Conservation (phyloP, 768 basidiomycete species). For the Leccinum fibrillosum region DNA sequence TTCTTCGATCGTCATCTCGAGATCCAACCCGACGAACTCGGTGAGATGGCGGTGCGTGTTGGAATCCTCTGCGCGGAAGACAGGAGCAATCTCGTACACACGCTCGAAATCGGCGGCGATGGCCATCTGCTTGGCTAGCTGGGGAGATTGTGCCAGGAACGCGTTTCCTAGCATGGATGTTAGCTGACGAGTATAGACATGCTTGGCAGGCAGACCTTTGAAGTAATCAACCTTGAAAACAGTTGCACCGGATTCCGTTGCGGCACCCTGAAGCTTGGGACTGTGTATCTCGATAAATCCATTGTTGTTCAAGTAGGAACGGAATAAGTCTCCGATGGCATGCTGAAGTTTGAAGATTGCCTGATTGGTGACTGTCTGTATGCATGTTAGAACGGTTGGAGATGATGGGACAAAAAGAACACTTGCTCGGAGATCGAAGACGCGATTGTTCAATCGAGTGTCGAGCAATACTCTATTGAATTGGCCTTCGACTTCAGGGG, state of each 20-base stretch:
- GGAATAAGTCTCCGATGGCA: constrained; percentile 86
- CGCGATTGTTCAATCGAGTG: constrained; percentile 91
- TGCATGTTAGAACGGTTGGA: constrained; percentile 8
- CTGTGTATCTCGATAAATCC: constrained; percentile 96
- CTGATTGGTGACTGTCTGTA: constrained; percentile 90
- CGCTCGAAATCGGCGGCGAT: constrained; percentile 98
- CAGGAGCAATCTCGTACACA: constrained; percentile 95
- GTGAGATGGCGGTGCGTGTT: constrained; percentile 98
- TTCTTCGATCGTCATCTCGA: constrained; percentile 98
- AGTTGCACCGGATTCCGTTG: constrained; percentile 94
- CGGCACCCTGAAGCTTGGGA: constrained; percentile 94
- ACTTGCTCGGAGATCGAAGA: constrained; percentile 88
- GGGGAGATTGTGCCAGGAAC: constrained; percentile 94
- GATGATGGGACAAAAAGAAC: not conserved
- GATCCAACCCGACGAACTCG: constrained; percentile 97
- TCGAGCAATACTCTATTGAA: constrained; percentile 84
- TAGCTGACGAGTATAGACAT: constrained; percentile 1
- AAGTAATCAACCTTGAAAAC: constrained; percentile 99
- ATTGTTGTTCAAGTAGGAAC: constrained; percentile 66
- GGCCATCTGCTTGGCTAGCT: constrained; percentile 98
- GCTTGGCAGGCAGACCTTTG: constrained; percentile 54
- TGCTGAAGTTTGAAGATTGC: constrained; percentile 92
- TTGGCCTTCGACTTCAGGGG: constrained; percentile 58
- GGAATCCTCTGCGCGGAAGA: constrained; percentile 97
- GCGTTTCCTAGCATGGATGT: constrained; percentile 60